Evolutionary conservation across 2,329 filamentous ascomycete species (phyloP).

Genomic region (Cyphellophora europaea): DNA sequence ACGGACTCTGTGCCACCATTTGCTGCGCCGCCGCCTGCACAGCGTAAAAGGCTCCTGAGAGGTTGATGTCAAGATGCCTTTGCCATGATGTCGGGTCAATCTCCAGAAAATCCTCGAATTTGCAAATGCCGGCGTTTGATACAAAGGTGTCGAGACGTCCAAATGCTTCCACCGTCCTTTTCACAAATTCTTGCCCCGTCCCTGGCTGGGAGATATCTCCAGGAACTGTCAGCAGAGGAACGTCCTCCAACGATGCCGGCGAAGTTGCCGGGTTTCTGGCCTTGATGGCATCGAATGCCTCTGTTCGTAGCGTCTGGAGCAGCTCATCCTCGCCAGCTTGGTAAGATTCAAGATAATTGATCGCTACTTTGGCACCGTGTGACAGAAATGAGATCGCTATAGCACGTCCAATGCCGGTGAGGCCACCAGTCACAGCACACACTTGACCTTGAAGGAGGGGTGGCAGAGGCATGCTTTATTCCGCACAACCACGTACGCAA

Average conservation of each 20-base stretch:
- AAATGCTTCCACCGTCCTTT: slow-evolving; percentile 27
- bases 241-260: slow-evolving; percentile 4
- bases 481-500: too few relatives aligned
- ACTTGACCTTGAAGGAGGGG: slow-evolving; percentile 49
- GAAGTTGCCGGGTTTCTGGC: slow-evolving; percentile 6
- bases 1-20: slow-evolving; percentile 20
- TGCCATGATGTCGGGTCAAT: slow-evolving; percentile 62
- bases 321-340: slow-evolving; percentile 19
- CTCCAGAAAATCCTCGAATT: slow-evolving; percentile 79
- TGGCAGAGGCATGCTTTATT: slow-evolving; percentile 14
- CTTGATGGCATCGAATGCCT: slow-evolving; percentile 19
- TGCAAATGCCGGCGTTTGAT: slow-evolving; percentile 43
- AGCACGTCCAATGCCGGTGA: slow-evolving; percentile 77
- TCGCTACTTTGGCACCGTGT: slow-evolving; percentile 22
- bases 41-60: slow-evolving; percentile 21
- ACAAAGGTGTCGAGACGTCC: slow-evolving; percentile 24
- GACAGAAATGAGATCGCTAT: slow-evolving; percentile 66
- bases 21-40: slow-evolving; percentile 22
- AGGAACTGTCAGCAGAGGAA: slow-evolving; percentile 48
- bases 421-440: slow-evolving; percentile 78
- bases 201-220: slow-evolving; percentile 71
- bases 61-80: slow-evolving; percentile 47
- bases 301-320: slow-evolving; percentile 12
- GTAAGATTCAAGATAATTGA: slow-evolving; percentile 22
- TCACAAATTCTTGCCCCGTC: slow-evolving; percentile 61